Conservation (phyloP, 169 alveolate genomes). For the Babesia divergens region DNA sequence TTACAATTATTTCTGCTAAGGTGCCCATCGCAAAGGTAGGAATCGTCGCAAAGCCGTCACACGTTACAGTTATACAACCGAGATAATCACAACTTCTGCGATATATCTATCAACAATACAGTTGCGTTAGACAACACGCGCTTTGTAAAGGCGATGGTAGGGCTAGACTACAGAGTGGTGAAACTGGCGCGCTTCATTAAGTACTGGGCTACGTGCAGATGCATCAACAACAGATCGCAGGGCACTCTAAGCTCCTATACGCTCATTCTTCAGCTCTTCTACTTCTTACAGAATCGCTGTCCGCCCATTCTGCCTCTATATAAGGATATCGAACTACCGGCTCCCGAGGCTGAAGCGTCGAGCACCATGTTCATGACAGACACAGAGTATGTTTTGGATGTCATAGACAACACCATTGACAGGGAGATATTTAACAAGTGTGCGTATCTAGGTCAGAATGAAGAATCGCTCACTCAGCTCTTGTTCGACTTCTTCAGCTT, state of each 20-base stretch:
- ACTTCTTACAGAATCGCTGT: conserved; percentile 69
- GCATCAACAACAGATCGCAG: conserved; percentile 74
- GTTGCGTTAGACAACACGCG: conserved; percentile 77
- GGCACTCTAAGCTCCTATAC: conserved; percentile 82
- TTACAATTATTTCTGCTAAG: conserved; percentile 70
- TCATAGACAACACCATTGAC: too few relatives aligned
- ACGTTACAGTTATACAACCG: conserved; percentile 32
- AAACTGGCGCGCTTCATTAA: conserved; percentile 78
- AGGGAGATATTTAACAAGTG: conserved; percentile 40
- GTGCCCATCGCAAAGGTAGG: conserved; percentile 78
- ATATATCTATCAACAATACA: conserved; percentile 78
- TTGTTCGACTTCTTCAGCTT: conserved; percentile 49
- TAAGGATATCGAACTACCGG: conserved; percentile 28
- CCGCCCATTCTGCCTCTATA: conserved; percentile 76
- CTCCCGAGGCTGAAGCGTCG: background rate
- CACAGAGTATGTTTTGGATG: background rate
- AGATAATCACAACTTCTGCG: conserved; percentile 68
- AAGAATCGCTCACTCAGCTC: conserved; percentile 29
- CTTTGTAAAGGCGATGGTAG: conserved; percentile 65
- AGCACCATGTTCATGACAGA: conserved; percentile 3
- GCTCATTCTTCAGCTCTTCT: conserved; percentile 74
- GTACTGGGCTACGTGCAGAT: conserved; percentile 80
- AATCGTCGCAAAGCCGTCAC: too few relatives aligned
- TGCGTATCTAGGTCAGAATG: conserved; percentile 26
- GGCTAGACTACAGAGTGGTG: conserved; percentile 68